Percentiles rank a stretch among this genome's conserved stretches.
These are phyloP conservation scores for Sphagnum magellanicum DNA, from an alignment of 228 moss, liverwort and hornwort genomes.

Conservation along the genomic window DNA sequence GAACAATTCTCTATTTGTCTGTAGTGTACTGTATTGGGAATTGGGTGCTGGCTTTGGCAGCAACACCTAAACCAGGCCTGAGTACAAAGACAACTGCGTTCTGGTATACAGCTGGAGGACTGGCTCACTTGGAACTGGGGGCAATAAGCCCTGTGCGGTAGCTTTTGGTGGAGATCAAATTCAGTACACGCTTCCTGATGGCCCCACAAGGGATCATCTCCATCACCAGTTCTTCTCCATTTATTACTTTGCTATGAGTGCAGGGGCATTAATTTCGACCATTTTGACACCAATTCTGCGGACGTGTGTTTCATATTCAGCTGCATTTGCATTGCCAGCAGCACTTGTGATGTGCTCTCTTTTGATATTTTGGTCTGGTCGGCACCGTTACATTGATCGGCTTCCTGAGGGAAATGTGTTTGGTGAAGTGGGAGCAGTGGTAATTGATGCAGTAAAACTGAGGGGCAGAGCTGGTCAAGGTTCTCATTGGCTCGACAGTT, in stretches of 20 bases:
- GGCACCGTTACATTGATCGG: conserved; percentile 45
- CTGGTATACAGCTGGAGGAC: conserved; percentile 55
- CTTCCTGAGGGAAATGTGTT: conserved; percentile 84
- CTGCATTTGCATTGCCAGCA: conserved; percentile 86
- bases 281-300: conserved; percentile 67
- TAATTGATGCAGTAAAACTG: conserved; percentile 58
- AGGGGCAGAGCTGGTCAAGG: conserved; percentile 13
- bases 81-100: conserved; percentile 35
- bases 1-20: conserved; percentile 81
- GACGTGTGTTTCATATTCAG: conserved; percentile 47
- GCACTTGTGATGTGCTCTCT: conserved; percentile 76
- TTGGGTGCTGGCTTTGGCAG: conserved; percentile 66
- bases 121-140: conserved; percentile 73
- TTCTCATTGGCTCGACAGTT: conserved; percentile 68
- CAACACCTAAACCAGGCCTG: conserved; percentile 46
- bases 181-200: conserved; percentile 59
- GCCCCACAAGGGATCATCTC: conserved; percentile 57
- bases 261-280: conserved; percentile 83
- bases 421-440: conserved; percentile 52
- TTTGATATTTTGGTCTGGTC: conserved; percentile 69
- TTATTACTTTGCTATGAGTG: conserved; percentile 77
- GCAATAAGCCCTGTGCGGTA: conserved; percentile 87
- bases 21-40: conserved; percentile 76
- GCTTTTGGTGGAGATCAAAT: conserved; percentile 98
- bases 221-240: conserved; percentile 82